These are phyloP conservation scores for Candida coquimbonensis DNA, from an alignment of 805 yeast species.

Conservation along the genomic window DNA sequence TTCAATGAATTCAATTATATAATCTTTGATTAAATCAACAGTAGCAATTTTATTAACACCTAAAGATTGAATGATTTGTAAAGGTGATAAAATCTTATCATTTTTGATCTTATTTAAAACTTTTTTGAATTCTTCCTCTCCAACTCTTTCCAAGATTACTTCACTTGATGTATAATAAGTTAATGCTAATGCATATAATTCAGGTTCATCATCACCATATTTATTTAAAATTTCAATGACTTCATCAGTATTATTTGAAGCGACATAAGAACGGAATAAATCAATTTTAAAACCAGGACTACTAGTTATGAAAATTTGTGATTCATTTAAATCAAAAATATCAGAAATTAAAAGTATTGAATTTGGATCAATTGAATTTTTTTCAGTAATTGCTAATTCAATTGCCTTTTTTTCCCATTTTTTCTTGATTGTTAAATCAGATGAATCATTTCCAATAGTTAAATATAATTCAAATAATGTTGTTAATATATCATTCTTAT, in stretches of 20 bases:
- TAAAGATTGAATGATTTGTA: conserved; percentile 69
- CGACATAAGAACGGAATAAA: conserved; percentile 57
- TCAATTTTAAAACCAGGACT: conserved; percentile 37
- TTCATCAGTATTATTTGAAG: conserved; percentile 47
- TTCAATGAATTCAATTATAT: conserved; percentile 54
- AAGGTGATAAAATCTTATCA: conserved; percentile 54
- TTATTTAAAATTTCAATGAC: conserved; percentile 52
- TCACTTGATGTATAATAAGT: conserved; percentile 53
- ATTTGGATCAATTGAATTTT: conserved; percentile 46
- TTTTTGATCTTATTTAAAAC: conserved; percentile 49
- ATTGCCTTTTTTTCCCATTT: conserved; percentile 67
- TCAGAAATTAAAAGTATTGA: conserved; percentile 38
- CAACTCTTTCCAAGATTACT: conserved; percentile 42
- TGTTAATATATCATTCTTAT: conserved; percentile 64
- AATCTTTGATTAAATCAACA: conserved; percentile 65
- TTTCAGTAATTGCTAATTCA: conserved; percentile 38
- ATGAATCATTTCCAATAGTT: conserved; percentile 40
- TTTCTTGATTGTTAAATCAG: conserved; percentile 28
- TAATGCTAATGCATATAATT: conserved; percentile 59
- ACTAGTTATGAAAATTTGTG: conserved; percentile 32
- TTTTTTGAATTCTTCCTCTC: conserved; percentile 38
- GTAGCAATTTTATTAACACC: conserved; percentile 57
- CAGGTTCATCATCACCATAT: conserved; percentile 57
- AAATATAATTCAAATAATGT: conserved; percentile 82
- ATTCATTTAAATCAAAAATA: conserved; percentile 42